Conservation (phyloP, 768 basidiomycete species). For the Boletus rufocinnamomeus region DNA sequence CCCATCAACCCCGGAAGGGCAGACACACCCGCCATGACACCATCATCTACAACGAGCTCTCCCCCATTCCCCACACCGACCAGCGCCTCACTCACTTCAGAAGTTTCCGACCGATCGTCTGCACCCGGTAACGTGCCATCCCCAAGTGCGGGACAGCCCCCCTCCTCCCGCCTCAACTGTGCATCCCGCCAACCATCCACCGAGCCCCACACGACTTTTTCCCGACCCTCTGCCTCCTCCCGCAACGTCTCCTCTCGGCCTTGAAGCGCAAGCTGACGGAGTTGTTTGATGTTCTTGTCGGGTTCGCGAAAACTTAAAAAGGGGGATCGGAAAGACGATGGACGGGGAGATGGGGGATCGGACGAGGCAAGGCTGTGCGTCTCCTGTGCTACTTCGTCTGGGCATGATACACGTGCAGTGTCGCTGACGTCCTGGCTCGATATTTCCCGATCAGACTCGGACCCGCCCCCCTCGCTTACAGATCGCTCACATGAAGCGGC, state of each 20-base stretch:
- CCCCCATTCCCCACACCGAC: not conserved
- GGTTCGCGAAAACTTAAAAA: slow-evolving; percentile 38
- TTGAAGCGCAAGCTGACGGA: slow-evolving; percentile 49
- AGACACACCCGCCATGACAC: not conserved
- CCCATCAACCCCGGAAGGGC: not conserved
- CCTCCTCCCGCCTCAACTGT: not conserved
- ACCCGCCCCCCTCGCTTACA: not conserved
- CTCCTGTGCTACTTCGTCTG: not conserved
- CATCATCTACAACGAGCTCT: not conserved
- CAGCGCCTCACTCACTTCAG: not conserved
- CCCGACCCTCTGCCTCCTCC: slow-evolving; percentile 44
- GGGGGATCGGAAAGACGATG: slow-evolving; percentile 19
- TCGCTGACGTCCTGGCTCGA: not conserved
- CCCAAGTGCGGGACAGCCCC: not conserved
- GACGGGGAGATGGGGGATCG: not conserved
- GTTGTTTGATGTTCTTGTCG: slow-evolving; percentile 35
- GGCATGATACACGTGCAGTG: not conserved
- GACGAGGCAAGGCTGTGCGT: not conserved
- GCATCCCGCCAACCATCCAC: slow-evolving; percentile 6
- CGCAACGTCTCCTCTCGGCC: slow-evolving; percentile 46
- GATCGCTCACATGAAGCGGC: not conserved
- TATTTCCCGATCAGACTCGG: not conserved
- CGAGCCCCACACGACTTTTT: slow-evolving; percentile 46
- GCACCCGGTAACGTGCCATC: slow-evolving; percentile 13
- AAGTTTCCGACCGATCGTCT: not conserved